Evolutionary conservation across 2,329 filamentous ascomycete genomes (phyloP).

Genomic region (Thielaviopsis cerberus): DNA sequence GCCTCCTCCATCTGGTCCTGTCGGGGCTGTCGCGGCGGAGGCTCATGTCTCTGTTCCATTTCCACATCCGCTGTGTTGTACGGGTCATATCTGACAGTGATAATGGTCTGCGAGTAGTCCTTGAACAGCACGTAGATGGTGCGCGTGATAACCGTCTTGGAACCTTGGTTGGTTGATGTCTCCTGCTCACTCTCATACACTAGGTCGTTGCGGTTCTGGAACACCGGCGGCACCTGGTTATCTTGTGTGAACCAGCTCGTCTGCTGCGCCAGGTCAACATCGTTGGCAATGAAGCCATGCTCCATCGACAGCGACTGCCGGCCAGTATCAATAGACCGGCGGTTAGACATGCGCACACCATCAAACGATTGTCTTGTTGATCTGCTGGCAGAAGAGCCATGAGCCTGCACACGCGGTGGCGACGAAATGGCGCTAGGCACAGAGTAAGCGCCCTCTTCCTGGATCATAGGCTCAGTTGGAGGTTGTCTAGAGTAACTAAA

Average conservation of each 20-base stretch:
- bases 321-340: conserved; percentile 54
- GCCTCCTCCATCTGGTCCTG: conserved; percentile 86
- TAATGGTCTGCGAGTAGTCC: conserved; percentile 87
- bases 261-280: conserved; percentile 57
- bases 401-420: conserved; percentile 17
- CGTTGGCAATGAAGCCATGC: conserved; percentile 69
- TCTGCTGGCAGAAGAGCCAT: conserved; percentile 15
- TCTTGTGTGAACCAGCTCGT: conserved; percentile 78
- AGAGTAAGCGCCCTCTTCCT: conserved; percentile 27
- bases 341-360: conserved; percentile 28
- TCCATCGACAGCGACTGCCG: conserved; percentile 53
- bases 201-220: conserved; percentile 70
- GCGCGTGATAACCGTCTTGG: conserved; percentile 54
- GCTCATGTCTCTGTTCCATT: conserved; percentile 72
- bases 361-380: conserved; percentile 44
- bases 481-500: conserved; percentile 12
- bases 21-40: conserved; percentile 60
- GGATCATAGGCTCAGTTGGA: conserved; percentile 22
- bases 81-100: conserved; percentile 63
- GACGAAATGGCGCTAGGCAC: conserved; percentile 1
- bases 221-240: conserved; percentile 58
- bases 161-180: conserved; percentile 47
- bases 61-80: conserved; percentile 53
- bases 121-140: conserved; percentile 77
- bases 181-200: conserved; percentile 68